Conservation (phyloP, 2,329 filamentous ascomycete genomes). For the Colletotrichum sp. region DNA sequence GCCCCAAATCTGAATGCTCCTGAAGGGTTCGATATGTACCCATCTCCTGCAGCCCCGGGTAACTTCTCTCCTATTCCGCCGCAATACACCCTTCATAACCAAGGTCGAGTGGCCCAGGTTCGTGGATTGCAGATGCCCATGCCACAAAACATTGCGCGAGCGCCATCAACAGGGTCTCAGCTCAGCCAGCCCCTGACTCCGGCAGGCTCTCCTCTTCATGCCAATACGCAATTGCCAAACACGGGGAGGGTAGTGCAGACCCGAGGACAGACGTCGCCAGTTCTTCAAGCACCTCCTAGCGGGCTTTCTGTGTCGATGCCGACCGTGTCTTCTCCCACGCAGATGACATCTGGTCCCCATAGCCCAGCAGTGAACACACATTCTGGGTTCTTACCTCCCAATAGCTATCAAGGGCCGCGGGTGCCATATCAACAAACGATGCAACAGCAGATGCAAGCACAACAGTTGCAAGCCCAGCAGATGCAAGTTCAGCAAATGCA, state of each 20-base stretch:
- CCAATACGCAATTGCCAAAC: background rate
- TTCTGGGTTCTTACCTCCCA: background rate
- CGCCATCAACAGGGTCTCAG: background rate
- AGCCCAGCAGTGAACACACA: background rate
- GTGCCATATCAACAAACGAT: background rate
- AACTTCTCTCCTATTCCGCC: background rate
- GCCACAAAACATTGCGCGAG: background rate
- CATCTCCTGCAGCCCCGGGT: background rate
- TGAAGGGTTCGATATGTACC: background rate
- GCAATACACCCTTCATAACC: background rate
- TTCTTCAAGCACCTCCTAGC: slow-evolving; percentile 4
- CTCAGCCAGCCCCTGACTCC: slow-evolving; percentile 2
- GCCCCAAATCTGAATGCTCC: background rate
- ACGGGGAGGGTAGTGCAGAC: background rate
- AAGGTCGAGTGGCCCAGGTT: background rate
- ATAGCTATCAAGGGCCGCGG: background rate
- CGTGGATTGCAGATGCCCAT: background rate
- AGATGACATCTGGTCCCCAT: background rate
- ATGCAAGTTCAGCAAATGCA: background rate
- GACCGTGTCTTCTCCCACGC: background rate
- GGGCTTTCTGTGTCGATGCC: slow-evolving; percentile 7
- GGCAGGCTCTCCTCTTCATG: slow-evolving; percentile 2
- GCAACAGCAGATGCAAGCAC: background rate
- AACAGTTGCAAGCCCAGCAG: background rate
- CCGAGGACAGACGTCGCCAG: background rate